Base-by-base conservation (phyloP, 805 yeast species). In the Lachancea sp. region DNA sequence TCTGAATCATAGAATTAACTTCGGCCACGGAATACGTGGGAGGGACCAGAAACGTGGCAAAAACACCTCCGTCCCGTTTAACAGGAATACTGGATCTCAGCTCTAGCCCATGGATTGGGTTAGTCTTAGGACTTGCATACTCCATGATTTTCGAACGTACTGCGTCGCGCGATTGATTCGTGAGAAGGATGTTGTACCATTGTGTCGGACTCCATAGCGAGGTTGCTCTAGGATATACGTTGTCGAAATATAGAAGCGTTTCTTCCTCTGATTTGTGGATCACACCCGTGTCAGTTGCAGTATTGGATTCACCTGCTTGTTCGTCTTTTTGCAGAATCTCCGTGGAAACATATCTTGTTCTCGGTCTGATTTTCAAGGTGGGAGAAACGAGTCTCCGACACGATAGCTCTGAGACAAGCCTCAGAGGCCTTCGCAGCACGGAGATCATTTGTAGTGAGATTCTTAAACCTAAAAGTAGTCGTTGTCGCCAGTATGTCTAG, bases 61-160 rank as follows among this genome's bases (percentile, higher is more conserved):
- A 90, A 1, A 88, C 96, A 37, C 98, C 98, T 42, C 97, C 96
- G 58, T 93, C 99, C 49, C 95, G 72, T 46, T 70, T 72, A 45
- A 90, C 75, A 0, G 93, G 84, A 27, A 82, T 77, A 26, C 87
- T 72, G 1, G 81, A 79, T 6, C 75, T 70, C 40, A 87, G 68
- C 25, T 72, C 65, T 19, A 81, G 47, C 1, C 68, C 71, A 35
- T 63, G 62, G n/a, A 71, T 63, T 1, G 72, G 68, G 17, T 57
- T 59, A 1, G 50, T 50, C 3, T 52, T 51, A 5, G 75, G 70
- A 30, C 69, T 65, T 0, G 78, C 73, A 11, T 73, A 58, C 1
- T 56, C 51, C 42, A 61, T 42, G 8, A 77, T 67, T 29, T 66
- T 67, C 1, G 65, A 68, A 19, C 72, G 65, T 16, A 67, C 65